phyloP scores from a whole-genome alignment of 2,329 filamentous ascomycete genomes.

The Aureobasidium subglaciale region DNA sequence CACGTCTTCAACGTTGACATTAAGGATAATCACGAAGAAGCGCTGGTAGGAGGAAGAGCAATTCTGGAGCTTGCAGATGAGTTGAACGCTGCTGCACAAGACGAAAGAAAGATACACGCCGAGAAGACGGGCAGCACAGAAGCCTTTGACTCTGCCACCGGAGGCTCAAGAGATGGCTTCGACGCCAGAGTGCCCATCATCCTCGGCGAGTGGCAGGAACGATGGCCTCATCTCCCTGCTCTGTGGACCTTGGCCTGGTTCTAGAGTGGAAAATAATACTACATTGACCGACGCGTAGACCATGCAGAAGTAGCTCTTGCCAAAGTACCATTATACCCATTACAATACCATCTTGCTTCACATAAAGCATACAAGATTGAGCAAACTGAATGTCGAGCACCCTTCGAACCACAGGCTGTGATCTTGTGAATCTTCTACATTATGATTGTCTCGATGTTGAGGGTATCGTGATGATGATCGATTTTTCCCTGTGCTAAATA shows the following conservation, averaged over 20 bases:
- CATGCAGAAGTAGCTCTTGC: too few species aligned
- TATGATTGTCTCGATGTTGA: too few species aligned
- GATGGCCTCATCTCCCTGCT: constrained; percentile 84
- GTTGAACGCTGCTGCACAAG: constrained; percentile 70
- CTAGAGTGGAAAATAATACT: constrained; percentile 34
- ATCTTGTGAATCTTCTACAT: too few species aligned
- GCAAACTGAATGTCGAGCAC: too few species aligned
- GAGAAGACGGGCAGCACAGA: constrained; percentile 63
- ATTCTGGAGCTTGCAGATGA: constrained; percentile 86
- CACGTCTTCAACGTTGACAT: constrained; percentile 99
- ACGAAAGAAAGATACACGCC: constrained; percentile 56
- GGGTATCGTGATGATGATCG: too few species aligned
- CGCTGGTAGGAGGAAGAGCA: constrained; percentile 77
- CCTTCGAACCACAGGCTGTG: too few species aligned
- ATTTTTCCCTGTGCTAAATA: too few species aligned
- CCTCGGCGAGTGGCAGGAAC: constrained; percentile 85
- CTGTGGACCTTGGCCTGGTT: constrained; percentile 96
- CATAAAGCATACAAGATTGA: too few species aligned
- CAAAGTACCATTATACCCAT: background rate
- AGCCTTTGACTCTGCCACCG: constrained; percentile 40
- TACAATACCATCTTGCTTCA: too few species aligned
- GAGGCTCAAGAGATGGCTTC: constrained; percentile 61
- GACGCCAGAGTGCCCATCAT: constrained; percentile 92
- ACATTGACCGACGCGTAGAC: too few species aligned
- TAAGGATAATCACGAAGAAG: constrained; percentile 96